Evolutionary conservation across 768 basidiomycete species (phyloP), one percentile per base, ranked within the genome.

Genomic region (Erythrobasidium yunnanense): DNA sequence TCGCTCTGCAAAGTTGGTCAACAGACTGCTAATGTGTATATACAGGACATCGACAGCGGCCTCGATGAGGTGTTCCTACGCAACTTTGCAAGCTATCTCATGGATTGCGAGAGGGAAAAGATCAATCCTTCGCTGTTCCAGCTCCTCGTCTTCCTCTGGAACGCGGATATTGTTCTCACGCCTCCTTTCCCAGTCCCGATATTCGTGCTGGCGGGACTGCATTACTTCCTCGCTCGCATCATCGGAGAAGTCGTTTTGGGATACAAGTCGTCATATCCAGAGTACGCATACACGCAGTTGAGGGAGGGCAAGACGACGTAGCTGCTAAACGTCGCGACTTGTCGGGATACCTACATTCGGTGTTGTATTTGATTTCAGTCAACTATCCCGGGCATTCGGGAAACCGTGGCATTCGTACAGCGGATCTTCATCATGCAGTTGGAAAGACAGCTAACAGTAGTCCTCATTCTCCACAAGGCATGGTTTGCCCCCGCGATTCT

Each of bases 41-140:
- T 42, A n/a, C 60, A 63, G 33, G 49, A 47, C 32, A 23, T 63
- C 18, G 49, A 63, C 13, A 7, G 23, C 29, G 60, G 60, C 3
- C 47, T 63, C 33, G 60, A 63, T 25, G 60, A 63, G 42, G 60
- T 25, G 2, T 63, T 63, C 60, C 25, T 63, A 18, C 7, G 60
- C 29, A 63, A 63, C 30, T 63, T 63, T 63, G 60, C 47, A 5
- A 38, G 46, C 32, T 63, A 63, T 25, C 38, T 63, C n/a, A 2
- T 22, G 7, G 60, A 63, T 32, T 63, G 60, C 30, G 60, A 63
- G 20, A 5, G 29, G 22, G 47, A 7, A 34, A 22, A 32, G 15
- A 4, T 63, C 17, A 29, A 5, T 29, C 60, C 60, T 6, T 63
- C 60, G 4, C 3, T 63, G 3, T 63, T 63, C 30, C 60, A 63